A percentile compares a stretch with the other conserved stretches of the same genome.
These are phyloP conservation scores for Starmerella etchellsii DNA, from an alignment of 805 yeast genomes.

Conservation along the genomic window DNA sequence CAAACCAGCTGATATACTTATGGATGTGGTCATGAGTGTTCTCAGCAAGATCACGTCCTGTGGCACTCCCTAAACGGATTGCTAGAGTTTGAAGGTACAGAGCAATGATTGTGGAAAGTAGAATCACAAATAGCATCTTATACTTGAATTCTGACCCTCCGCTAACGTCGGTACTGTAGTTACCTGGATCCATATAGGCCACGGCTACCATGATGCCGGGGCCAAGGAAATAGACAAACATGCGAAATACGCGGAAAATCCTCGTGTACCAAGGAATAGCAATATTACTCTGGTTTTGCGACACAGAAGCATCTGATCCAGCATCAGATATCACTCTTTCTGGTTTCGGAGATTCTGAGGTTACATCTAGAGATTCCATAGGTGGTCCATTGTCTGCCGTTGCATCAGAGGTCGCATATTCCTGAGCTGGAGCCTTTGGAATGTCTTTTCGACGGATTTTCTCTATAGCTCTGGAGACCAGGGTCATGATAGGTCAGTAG, in stretches of 20 bases:
- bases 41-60: conserved; percentile 84
- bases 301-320: no score
- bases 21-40: conserved; percentile 71
- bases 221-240: conserved; percentile 62
- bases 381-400: no score
- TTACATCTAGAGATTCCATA: no score
- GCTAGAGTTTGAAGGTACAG: conserved; percentile 74
- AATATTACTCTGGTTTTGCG: no score
- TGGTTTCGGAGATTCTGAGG: no score
- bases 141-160: conserved; percentile 83
- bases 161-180: conserved; percentile 87
- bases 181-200: conserved; percentile 96
- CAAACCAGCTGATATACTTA: conserved; percentile 32
- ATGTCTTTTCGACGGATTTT: no score
- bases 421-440: no score
- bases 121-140: conserved; percentile 61
- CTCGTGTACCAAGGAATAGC: background rate
- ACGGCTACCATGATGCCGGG: conserved; percentile 94
- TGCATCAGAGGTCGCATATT: no score
- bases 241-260: conserved; percentile 23
- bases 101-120: conserved; percentile 74
- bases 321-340: no score
- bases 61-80: conserved; percentile 81
- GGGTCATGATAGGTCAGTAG: no score
- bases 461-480: no score